A percentile compares a stretch with the other conserved stretches of the same genome.
phyloP scores from a whole-genome alignment of 345 rosid genomes.

The Rubroshorea leprosula region DNA sequence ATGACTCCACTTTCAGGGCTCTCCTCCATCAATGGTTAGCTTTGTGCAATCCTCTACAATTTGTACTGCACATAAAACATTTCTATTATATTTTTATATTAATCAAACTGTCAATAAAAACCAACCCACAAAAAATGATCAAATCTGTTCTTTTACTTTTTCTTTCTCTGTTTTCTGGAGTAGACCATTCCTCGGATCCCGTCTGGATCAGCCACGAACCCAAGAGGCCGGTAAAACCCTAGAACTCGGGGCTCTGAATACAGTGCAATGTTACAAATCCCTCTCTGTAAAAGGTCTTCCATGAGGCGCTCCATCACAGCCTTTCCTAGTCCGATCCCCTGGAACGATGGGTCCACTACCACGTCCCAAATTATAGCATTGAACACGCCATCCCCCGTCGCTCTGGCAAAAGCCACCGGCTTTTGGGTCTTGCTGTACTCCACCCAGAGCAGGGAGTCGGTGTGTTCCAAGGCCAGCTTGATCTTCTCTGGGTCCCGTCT shows the following conservation, averaged over 20 bases:
- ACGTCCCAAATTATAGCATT: conserved; percentile 97
- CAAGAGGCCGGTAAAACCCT: conserved; percentile 85
- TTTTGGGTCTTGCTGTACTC: conserved; percentile 49
- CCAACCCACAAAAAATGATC: neutral
- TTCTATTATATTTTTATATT: too few relatives aligned
- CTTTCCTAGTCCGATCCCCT: conserved; percentile 75
- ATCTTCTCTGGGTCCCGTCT: conserved; percentile 69
- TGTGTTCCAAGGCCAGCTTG: conserved; percentile 62
- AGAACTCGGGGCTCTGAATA: conserved; percentile 89
- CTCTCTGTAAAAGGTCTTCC: conserved; percentile 45
- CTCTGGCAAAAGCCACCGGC: conserved; percentile 86
- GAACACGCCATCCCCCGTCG: conserved; percentile 86
- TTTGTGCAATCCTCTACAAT: too few relatives aligned
- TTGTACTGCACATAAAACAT: too few relatives aligned
- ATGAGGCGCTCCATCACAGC: conserved; percentile 80
- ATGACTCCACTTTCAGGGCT: too few relatives aligned
- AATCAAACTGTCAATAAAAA: neutral
- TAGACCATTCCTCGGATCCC: conserved; percentile 93
- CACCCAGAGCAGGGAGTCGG: conserved; percentile 62
- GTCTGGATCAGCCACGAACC: conserved; percentile 87
- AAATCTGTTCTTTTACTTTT: conserved; percentile 18
- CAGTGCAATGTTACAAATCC: conserved; percentile 65
- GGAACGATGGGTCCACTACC: conserved; percentile 84
- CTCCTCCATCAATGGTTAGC: too few relatives aligned
- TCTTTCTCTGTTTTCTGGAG: conserved; percentile 50